phyloP scores from a whole-genome alignment of 352 stramenopile genomes.

The Pythium aphanidermatum region DNA sequence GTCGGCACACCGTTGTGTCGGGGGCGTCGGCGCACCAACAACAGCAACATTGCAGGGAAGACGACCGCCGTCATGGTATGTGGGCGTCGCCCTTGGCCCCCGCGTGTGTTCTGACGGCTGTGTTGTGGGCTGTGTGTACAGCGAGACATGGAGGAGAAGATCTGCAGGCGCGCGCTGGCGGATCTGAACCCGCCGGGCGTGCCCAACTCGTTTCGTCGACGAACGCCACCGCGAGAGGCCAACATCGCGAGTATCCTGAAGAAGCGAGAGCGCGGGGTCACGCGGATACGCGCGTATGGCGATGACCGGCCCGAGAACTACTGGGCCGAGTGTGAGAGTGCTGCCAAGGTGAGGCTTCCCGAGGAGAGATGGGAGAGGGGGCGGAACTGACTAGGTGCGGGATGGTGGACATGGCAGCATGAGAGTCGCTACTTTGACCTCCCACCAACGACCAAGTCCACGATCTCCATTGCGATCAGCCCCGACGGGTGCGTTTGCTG shows the following conservation, averaged over 20 bases:
- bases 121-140: not conserved
- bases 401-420: constrained; percentile 32
- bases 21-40: too few relatives aligned
- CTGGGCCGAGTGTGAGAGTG: constrained; percentile 75
- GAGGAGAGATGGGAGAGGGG: not conserved
- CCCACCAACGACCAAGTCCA: constrained; percentile 81
- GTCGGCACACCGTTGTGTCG: too few relatives aligned
- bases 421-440: constrained; percentile 83
- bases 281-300: constrained; percentile 36
- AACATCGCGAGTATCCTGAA: constrained; percentile 68
- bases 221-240: constrained; percentile 36
- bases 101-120: not conserved
- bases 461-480: constrained; percentile 86
- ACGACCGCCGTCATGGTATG: too few relatives aligned
- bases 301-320: constrained; percentile 59
- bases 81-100: too few relatives aligned
- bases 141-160: constrained; percentile 42
- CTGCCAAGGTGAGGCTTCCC: constrained; percentile 46
- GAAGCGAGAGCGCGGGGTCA: constrained; percentile 40
- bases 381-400: not conserved
- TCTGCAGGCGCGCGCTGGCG: constrained; percentile 66
- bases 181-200: constrained; percentile 67
- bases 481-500: constrained; percentile 53
- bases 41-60: too few relatives aligned
- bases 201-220: constrained; percentile 67